A percentile compares a stretch with the other conserved stretches of the same genome.
Conservation (phyloP, 2,329 filamentous ascomycete species). For the Neocucurbitaria cava region DNA sequence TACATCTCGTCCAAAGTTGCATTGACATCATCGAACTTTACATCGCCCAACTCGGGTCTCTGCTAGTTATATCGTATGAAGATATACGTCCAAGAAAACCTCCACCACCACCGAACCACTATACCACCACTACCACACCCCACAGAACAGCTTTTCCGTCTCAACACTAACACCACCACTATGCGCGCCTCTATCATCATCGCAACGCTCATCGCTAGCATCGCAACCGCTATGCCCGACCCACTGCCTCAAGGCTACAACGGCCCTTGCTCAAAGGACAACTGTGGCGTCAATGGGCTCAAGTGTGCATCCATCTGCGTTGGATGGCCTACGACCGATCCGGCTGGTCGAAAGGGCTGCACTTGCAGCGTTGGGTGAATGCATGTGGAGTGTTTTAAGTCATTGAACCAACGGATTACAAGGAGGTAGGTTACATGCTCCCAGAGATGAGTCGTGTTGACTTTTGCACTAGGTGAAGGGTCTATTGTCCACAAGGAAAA, state of each 20-base stretch:
- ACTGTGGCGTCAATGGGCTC: constrained; percentile 17
- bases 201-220: constrained; percentile 19
- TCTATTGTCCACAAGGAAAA: background rate
- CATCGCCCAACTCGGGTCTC: background rate
- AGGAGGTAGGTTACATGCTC: background rate
- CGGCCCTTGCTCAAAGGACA: constrained; percentile 18
- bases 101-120: no score
- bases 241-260: constrained; percentile 29
- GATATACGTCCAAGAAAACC: background rate
- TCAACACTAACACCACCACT: background rate
- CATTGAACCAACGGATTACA: background rate
- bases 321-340: constrained; percentile 16
- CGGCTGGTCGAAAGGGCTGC: constrained; percentile 19
- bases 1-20: background rate
- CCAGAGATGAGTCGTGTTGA: background rate
- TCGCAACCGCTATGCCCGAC: constrained; percentile 29
- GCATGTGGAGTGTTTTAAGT: background rate
- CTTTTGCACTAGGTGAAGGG: background rate
- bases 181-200: constrained; percentile 24
- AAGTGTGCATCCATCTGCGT: constrained; percentile 19
- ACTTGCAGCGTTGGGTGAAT: constrained; percentile 19
- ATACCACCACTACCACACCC: background rate
- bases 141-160: background rate
- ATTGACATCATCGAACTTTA: background rate
- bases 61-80: background rate